These are phyloP conservation scores for Penicillium paradoxum DNA, from an alignment of 495 filamentous ascomycete species.

Conservation along the genomic window DNA sequence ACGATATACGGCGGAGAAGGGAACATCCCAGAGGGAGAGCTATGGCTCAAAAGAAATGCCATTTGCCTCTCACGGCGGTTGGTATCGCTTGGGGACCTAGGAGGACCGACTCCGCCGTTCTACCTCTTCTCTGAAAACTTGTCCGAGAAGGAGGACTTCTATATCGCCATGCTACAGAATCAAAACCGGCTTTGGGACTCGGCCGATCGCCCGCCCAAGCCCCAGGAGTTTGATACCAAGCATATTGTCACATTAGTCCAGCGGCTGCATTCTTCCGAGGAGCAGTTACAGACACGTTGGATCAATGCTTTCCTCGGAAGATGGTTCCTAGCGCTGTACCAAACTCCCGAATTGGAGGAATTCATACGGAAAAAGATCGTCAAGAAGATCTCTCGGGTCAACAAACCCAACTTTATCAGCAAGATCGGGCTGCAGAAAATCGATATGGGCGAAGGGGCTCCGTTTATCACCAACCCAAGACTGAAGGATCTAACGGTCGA, in stretches of 20 bases:
- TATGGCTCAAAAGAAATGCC: constrained; percentile 94
- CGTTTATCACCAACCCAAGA: constrained; percentile 82
- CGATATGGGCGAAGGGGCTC: constrained; percentile 80
- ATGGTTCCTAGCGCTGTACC: constrained; percentile 81
- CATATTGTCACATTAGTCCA: constrained; percentile 85
- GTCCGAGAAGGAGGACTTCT: constrained; percentile 97
- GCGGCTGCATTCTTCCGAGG: constrained; percentile 83
- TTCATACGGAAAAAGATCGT: constrained; percentile 79
- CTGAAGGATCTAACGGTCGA: constrained; percentile 88
- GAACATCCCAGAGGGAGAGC: constrained; percentile 80
- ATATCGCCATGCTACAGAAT: constrained; percentile 83
- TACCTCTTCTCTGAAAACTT: constrained; percentile 91
- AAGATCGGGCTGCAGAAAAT: constrained; percentile 74
- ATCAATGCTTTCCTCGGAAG: constrained; percentile 87
- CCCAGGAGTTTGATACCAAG: constrained; percentile 74
- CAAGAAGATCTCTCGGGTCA: constrained; percentile 93
- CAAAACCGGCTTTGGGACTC: constrained; percentile 62
- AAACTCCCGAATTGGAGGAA: constrained; percentile 73
- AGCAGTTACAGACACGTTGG: constrained; percentile 88
- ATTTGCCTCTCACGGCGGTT: constrained; percentile 73
- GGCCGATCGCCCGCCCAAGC: constrained; percentile 57
- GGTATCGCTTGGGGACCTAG: constrained; percentile 55
- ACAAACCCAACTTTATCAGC: constrained; percentile 84
- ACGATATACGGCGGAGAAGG: constrained; percentile 80
- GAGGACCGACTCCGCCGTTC: constrained; percentile 68